Conservation (phyloP, 2,329 filamentous ascomycete species). For the Magnaporthiopsis incrustans region DNA sequence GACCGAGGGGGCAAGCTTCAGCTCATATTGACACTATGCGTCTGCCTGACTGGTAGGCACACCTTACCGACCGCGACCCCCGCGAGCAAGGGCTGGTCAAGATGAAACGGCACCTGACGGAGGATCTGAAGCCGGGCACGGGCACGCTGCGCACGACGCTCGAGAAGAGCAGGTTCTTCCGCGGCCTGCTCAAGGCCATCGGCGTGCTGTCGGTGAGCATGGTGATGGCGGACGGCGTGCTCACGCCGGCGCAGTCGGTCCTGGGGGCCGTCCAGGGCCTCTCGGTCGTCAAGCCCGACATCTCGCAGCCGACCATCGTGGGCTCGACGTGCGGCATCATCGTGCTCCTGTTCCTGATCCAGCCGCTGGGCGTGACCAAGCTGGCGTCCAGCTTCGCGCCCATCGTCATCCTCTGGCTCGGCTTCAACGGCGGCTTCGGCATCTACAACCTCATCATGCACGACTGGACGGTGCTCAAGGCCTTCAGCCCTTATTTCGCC, state of each 20-base stretch:
- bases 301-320: slow-evolving; percentile 49
- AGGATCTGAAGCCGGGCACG: slow-evolving; percentile 44
- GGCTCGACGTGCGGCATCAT: slow-evolving; percentile 57
- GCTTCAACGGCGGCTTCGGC: slow-evolving; percentile 52
- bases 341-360: slow-evolving; percentile 52
- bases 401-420: slow-evolving; percentile 57
- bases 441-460: slow-evolving; percentile 49
- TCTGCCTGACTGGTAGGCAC: slow-evolving; percentile 23
- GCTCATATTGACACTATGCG: neutral
- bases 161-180: slow-evolving; percentile 45
- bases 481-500: slow-evolving; percentile 50
- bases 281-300: slow-evolving; percentile 46
- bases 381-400: slow-evolving; percentile 54
- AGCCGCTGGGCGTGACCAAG: slow-evolving; percentile 54
- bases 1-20: no score
- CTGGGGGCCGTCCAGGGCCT: slow-evolving; percentile 58
- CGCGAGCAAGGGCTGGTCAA: slow-evolving; percentile 45
- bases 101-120: slow-evolving; percentile 48
- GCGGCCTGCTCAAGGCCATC: slow-evolving; percentile 47
- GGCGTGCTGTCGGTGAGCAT: slow-evolving; percentile 58
- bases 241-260: slow-evolving; percentile 61
- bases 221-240: slow-evolving; percentile 53
- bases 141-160: slow-evolving; percentile 44
- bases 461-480: slow-evolving; percentile 44
- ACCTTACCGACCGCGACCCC: slow-evolving; percentile 55